These are phyloP conservation scores for Clathrus columnatus DNA, from an alignment of 768 basidiomycete species.

Conservation along the genomic window DNA sequence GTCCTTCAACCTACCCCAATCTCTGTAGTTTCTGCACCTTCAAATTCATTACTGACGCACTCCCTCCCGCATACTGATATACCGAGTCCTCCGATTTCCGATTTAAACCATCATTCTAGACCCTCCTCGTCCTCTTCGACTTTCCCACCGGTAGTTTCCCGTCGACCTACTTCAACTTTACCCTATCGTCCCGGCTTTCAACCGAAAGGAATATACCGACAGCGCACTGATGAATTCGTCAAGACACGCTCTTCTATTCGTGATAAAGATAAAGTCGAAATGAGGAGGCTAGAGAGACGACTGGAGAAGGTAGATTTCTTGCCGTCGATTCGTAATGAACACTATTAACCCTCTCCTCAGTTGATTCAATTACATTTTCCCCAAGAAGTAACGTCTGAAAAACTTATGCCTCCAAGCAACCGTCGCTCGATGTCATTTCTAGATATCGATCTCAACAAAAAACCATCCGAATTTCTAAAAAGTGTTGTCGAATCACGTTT, in stretches of 20 bases:
- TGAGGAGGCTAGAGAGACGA: conserved; percentile 75
- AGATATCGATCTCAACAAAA: conserved; percentile 57
- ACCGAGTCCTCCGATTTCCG: not conserved
- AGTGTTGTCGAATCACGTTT: conserved; percentile 43
- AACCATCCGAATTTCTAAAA: conserved; percentile 62
- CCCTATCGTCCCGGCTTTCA: conserved; percentile 92
- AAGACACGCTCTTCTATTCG: conserved; percentile 31
- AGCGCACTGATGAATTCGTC: conserved; percentile 76
- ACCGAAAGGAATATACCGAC: conserved; percentile 74
- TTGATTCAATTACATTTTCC: conserved; percentile 7
- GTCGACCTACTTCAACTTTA: conserved; percentile 25
- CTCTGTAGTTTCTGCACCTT: not conserved
- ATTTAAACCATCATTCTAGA: not conserved
- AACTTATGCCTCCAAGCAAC: not conserved
- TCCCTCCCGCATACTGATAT: not conserved
- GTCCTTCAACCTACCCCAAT: not conserved
- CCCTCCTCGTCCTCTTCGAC: conserved; percentile 5
- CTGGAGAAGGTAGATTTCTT: conserved; percentile 67
- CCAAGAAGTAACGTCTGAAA: not conserved
- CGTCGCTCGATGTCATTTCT: conserved; percentile 62
- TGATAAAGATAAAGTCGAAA: conserved; percentile 57
- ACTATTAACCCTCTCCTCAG: not conserved
- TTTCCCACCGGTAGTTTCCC: not conserved
- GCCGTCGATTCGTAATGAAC: not conserved
- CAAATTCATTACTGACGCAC: not conserved